A percentile compares a stretch with the other conserved stretches of the same genome.
Evolutionary conservation across 371 early-diverging fungal species (phyloP).

Genomic region (Rhizomucor miehei): DNA sequence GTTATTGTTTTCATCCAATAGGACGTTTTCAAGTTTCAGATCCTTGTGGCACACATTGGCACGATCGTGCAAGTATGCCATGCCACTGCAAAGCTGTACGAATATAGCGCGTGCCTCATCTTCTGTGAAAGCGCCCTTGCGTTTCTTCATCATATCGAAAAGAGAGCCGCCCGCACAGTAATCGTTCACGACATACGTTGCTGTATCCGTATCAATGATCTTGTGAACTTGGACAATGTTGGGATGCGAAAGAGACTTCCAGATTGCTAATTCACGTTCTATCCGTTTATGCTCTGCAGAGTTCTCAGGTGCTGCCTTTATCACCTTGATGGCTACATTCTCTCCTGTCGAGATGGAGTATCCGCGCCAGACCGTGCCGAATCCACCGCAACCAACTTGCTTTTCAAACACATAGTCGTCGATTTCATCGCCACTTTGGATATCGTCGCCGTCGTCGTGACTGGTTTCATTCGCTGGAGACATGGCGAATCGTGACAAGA

Average conservation of each 20-base stretch:
- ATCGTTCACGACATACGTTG: slow-evolving; percentile 68
- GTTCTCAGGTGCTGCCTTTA: slow-evolving; percentile 25
- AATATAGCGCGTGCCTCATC: slow-evolving; percentile 53
- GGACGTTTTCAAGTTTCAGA: slow-evolving; percentile 91
- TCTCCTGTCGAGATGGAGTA: slow-evolving; percentile 26
- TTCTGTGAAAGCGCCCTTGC: slow-evolving; percentile 33
- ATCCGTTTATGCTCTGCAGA: slow-evolving; percentile 20
- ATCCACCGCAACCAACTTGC: slow-evolving; percentile 70
- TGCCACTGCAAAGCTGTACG: slow-evolving; percentile 66
- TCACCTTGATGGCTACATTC: slow-evolving; percentile 59
- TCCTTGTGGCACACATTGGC: slow-evolving; percentile 84
- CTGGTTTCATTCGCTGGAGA: not conserved
- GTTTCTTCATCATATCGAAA: slow-evolving; percentile 24
- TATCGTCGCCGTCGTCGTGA: slow-evolving; percentile 17
- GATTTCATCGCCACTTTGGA: slow-evolving; percentile 58
- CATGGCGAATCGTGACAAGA: slow-evolving; percentile 49
- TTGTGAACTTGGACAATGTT: slow-evolving; percentile 62
- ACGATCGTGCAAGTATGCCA: slow-evolving; percentile 80
- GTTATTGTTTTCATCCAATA: slow-evolving; percentile 47
- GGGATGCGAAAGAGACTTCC: slow-evolving; percentile 74
- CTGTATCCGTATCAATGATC: slow-evolving; percentile 61
- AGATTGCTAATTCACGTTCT: slow-evolving; percentile 63
- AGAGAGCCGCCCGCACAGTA: slow-evolving; percentile 60
- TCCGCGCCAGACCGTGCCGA: slow-evolving; percentile 65
- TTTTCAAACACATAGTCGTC: slow-evolving; percentile 61